Percentiles rank a stretch among this genome's conserved stretches.
Conservation (phyloP, 2,329 filamentous ascomycete species). For the Peltaster fructicola region DNA sequence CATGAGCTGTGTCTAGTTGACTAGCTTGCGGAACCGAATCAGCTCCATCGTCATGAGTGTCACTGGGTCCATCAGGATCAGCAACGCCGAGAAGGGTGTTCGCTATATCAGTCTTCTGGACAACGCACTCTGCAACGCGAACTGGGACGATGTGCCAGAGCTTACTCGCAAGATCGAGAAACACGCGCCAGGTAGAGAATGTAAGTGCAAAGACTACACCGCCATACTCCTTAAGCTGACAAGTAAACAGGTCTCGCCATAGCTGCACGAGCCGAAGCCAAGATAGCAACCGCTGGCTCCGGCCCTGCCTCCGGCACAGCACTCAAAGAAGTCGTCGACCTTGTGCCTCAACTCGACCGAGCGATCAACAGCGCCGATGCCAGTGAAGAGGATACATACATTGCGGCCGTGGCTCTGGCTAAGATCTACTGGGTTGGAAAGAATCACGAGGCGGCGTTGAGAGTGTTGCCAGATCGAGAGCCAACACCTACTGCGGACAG, state of each 20-base stretch:
- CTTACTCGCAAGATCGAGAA: slow-evolving; percentile 86
- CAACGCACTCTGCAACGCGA: slow-evolving; percentile 68
- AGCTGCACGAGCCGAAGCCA: slow-evolving; percentile 29
- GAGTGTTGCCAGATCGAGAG: slow-evolving; percentile 23
- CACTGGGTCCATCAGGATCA: no score
- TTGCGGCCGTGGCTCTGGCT: slow-evolving; percentile 66
- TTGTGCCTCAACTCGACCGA: slow-evolving; percentile 23
- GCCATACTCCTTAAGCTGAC: slow-evolving; percentile 4
- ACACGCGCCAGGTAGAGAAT: slow-evolving; percentile 70
- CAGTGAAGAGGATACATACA: slow-evolving; percentile 39
- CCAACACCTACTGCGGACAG: slow-evolving; percentile 4
- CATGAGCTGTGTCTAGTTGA: no score
- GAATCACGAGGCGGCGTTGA: slow-evolving; percentile 39
- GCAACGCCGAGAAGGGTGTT: slow-evolving; percentile 44
- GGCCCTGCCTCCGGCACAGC: slow-evolving; percentile 23
- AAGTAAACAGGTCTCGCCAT: slow-evolving; percentile 19
- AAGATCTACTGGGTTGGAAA: slow-evolving; percentile 70
- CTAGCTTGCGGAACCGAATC: no score
- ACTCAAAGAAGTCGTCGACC: slow-evolving; percentile 19
- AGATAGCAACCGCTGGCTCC: slow-evolving; percentile 27
- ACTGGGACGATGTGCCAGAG: slow-evolving; percentile 75
- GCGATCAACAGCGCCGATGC: slow-evolving; percentile 14
- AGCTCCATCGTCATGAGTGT: no score
- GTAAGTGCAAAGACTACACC: slow-evolving; percentile 35
- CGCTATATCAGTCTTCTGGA: slow-evolving; percentile 73